Evolutionary conservation across 768 basidiomycete genomes (phyloP).

Genomic region (Wakefieldia striispora): DNA sequence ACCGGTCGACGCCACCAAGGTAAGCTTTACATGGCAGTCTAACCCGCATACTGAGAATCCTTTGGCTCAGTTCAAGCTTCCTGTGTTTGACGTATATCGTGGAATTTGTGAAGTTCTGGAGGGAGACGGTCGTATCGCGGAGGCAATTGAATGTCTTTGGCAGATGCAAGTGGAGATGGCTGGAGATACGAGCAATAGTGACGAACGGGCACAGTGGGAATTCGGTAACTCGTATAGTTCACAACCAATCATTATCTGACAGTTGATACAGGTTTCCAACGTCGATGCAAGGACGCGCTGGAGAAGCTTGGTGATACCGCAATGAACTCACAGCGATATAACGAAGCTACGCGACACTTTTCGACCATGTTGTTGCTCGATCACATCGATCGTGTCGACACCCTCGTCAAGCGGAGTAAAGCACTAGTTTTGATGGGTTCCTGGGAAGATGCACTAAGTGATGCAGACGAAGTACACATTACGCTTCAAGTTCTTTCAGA

Average conservation of each 20-base stretch:
- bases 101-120: neutral
- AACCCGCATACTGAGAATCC: neutral
- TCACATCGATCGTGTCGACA: too few relatives aligned
- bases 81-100: neutral
- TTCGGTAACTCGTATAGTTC: too few relatives aligned
- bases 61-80: neutral
- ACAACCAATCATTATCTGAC: too few relatives aligned
- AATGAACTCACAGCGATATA: neutral
- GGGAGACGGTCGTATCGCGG: neutral
- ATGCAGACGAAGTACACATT: neutral
- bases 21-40: neutral
- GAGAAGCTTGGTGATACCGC: neutral
- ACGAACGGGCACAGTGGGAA: neutral
- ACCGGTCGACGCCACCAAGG: neutral
- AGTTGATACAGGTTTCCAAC: too few relatives aligned
- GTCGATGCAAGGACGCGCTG: neutral
- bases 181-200: neutral
- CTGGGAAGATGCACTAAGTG: neutral
- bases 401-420: too few relatives aligned
- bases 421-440: too few relatives aligned
- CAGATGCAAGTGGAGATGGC: neutral
- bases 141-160: conserved; percentile 5
- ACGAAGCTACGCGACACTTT: neutral
- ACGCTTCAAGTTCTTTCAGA: too few relatives aligned
- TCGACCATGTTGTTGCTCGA: neutral